Percentiles rank a stretch among this genome's conserved stretches.
These are phyloP conservation scores for Mortierella sp. DNA, from an alignment of 371 early-diverging fungal genomes.

Conservation along the genomic window DNA sequence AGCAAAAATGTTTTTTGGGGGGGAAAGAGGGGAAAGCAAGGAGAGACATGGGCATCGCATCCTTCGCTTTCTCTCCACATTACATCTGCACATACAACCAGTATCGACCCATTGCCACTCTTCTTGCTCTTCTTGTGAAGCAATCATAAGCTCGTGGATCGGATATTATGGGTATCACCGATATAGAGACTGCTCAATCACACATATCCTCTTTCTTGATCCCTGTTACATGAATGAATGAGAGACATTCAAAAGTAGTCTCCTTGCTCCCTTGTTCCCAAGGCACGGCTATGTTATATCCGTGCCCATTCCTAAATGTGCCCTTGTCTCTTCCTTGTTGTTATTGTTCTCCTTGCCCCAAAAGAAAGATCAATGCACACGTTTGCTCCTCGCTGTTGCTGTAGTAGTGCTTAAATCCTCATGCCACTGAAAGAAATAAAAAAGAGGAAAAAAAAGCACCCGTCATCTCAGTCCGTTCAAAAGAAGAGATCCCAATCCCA, in stretches of 20 bases:
- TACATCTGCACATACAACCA: too few relatives aligned
- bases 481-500: not conserved
- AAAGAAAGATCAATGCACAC: not conserved
- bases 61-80: too few relatives aligned
- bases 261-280: not conserved
- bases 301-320: slow-evolving; percentile 1
- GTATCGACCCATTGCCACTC: too few relatives aligned
- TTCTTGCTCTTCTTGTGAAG: too few relatives aligned
- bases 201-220: not conserved
- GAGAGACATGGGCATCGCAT: not conserved
- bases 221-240: not conserved
- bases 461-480: not conserved
- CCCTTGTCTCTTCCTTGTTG: not conserved
- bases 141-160: too few relatives aligned
- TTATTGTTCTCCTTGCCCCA: not conserved
- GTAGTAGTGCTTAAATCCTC: not conserved
- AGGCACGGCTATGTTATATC: not conserved
- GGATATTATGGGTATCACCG: too few relatives aligned
- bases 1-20: slow-evolving; percentile 26
- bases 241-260: not conserved
- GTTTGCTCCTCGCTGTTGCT: not conserved
- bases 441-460: not conserved
- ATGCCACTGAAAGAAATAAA: not conserved
- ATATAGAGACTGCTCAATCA: not conserved
- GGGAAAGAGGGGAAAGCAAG: not conserved